A percentile compares a stretch with the other conserved stretches of the same genome.
phyloP scores from a whole-genome alignment of 164 flowering plant genomes.

The Platanus orientalis region DNA sequence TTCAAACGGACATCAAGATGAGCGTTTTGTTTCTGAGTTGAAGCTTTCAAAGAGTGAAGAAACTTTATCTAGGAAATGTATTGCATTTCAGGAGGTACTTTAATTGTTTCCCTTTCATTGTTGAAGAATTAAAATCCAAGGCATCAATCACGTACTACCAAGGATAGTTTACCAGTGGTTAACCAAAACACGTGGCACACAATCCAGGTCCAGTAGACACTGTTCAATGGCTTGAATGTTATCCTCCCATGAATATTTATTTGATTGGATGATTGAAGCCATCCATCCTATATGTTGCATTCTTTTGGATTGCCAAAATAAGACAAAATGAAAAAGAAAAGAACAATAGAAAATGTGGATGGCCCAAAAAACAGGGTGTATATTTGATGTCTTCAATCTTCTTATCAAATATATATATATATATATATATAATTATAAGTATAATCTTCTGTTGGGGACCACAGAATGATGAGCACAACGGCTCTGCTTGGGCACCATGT shows the following conservation, averaged over 20 bases:
- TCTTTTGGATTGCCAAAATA: neutral
- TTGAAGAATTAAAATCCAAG: neutral
- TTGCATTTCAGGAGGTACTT: conserved; percentile 78
- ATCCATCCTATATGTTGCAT: neutral
- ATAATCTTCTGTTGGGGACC: too few species aligned
- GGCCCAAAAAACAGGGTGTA: too few species aligned
- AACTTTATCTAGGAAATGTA: conserved; percentile 74
- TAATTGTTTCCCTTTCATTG: neutral
- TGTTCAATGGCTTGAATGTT: neutral
- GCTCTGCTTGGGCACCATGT: neutral
- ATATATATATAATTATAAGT: too few species aligned
- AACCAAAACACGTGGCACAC: neutral
- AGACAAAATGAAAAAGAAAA: neutral
- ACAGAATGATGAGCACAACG: too few species aligned
- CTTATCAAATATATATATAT: neutral
- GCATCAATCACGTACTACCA: neutral
- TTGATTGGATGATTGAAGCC: neutral
- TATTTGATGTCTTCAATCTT: neutral
- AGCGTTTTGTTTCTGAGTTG: conserved; percentile 85
- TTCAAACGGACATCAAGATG: conserved; percentile 61
- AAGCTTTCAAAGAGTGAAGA: conserved; percentile 90
- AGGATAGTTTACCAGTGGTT: neutral
- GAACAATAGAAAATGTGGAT: neutral
- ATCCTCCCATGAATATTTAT: neutral
- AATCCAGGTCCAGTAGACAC: too few species aligned